Conservation (phyloP, 2,329 filamentous ascomycete genomes). For the Ustulina deusta region DNA sequence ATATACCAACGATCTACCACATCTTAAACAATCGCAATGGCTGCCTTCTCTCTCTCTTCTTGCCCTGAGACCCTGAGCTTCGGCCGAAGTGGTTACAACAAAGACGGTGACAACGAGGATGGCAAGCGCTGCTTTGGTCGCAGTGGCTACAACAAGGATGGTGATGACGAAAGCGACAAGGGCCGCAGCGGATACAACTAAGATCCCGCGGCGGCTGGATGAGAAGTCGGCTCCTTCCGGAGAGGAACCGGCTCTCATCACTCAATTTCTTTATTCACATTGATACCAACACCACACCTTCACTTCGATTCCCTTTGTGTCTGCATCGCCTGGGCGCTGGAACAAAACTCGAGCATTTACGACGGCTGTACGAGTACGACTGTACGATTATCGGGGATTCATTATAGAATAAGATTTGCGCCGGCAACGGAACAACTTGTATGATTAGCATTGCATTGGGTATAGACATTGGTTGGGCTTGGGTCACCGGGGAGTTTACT, state of each 20-base stretch:
- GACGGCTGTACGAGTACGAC: conserved; percentile 42
- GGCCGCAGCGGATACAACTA: conserved; percentile 41
- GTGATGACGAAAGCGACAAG: conserved; percentile 39
- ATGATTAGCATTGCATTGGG: conserved; percentile 37
- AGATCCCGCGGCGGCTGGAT: conserved; percentile 12
- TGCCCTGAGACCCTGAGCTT: conserved; percentile 52
- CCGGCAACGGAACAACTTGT: conserved; percentile 42
- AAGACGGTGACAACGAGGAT: conserved; percentile 55
- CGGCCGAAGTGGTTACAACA: conserved; percentile 63
- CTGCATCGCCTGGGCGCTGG: conserved; percentile 40
- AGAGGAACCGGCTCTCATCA: conserved; percentile 25
- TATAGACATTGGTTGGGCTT: conserved; percentile 40
- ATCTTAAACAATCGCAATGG: conserved; percentile 52
- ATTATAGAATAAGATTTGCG: conserved; percentile 33
- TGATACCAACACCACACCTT: conserved; percentile 41
- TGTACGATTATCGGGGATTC: conserved; percentile 41
- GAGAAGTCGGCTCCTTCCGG: conserved; percentile 25
- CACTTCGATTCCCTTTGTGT: conserved; percentile 40
- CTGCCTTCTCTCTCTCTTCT: conserved; percentile 51
- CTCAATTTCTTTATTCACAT: conserved; percentile 12
- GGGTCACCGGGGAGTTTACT: conserved; percentile 21
- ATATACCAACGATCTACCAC: conserved; percentile 21
- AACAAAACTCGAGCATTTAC: conserved; percentile 44
- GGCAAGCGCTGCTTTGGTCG: conserved; percentile 51
- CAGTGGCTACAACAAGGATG: conserved; percentile 48